Base-by-base conservation (phyloP, 1,139 yeast genomes). In the Insectozyma bohioensis region DNA sequence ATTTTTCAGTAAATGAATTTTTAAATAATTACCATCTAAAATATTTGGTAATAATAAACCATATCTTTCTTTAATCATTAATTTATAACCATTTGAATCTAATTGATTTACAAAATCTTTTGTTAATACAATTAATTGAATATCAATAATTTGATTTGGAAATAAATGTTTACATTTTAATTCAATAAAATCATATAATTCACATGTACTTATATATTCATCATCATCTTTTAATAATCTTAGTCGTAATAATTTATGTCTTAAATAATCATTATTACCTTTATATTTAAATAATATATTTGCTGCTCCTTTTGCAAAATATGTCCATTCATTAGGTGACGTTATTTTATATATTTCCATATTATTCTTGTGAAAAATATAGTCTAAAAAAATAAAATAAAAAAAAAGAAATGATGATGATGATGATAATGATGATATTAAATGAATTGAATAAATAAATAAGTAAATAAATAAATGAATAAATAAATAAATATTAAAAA, bases 231-330 rank as follows among this genome's bases (percentile, higher is more conserved):
- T 67, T 8, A 49, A 42, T 20, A 69, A 45, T 30, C 75, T 54
- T 24, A 67, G 52, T 20, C 75, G 48, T 22, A 69, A 49, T 18
- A 69, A 49, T 39, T 64, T 66, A 33, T 57, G 61, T 26, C 54
- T 48, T 24, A 69, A 52, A 36, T 56, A 58, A 37, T 63, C 69
- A 38, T 64, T 58, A 20, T 40, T 37, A 4, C 75, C 75, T 5
- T 53, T 52, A 39, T 69, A 69, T 32, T 58, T 52, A 47, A 67
- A 67, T 19, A 69, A 50, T n/a, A 67, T 63, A 40, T 69, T 69
- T 31, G 75, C 75, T 32, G 61, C 61, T 2, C 75, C 75, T 38
- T 64, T 67, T 20, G 73, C 72, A 40, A 66, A 67, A 48, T 61
- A 68, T 16, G 46, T 45, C 75, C 75, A 69, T 25, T 69, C 74